These are phyloP conservation scores for Umbellularia californica DNA, from an alignment of 164 flowering plant species.

Conservation along the genomic window DNA sequence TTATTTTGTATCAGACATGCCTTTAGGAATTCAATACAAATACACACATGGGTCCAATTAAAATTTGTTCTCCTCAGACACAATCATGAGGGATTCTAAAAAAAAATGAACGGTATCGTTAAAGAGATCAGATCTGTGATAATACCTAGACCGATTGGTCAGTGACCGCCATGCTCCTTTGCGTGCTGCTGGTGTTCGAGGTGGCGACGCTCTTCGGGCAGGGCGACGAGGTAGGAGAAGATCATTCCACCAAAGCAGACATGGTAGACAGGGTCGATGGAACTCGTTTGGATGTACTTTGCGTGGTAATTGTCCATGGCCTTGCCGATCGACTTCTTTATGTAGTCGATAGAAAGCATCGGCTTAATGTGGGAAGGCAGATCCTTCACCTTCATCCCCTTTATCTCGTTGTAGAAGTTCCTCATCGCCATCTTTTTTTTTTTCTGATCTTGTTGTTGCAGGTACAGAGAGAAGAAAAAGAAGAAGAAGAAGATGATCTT, in stretches of 20 bases:
- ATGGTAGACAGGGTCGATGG: constrained; percentile 64
- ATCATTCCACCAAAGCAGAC: constrained; percentile 82
- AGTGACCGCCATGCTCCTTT: constrained; percentile 5
- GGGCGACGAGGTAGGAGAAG: constrained; percentile 80
- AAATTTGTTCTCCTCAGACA: no score
- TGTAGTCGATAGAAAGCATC: constrained; percentile 37
- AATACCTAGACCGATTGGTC: background rate
- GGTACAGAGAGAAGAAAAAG: no score
- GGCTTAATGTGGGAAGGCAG: constrained; percentile 65
- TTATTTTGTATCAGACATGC: no score
- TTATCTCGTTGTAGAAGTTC: constrained; percentile 68
- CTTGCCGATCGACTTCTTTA: constrained; percentile 39
- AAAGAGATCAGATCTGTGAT: no score
- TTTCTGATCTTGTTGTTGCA: background rate
- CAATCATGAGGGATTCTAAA: no score
- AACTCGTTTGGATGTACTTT: constrained; percentile 73
- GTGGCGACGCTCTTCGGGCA: constrained; percentile 93
- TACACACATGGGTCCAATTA: no score
- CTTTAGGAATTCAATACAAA: no score
- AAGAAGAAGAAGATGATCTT: no score
- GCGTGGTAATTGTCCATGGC: constrained; percentile 65
- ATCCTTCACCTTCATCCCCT: constrained; percentile 68
- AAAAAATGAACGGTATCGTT: no score
- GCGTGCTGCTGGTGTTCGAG: constrained; percentile 77
- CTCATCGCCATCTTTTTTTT: constrained; percentile 50